Percentiles rank a stretch among this genome's conserved stretches.
These are phyloP conservation scores for Linnemannia schmuckeri DNA, from an alignment of 192 early-diverging fungal genomes.

Conservation along the genomic window DNA sequence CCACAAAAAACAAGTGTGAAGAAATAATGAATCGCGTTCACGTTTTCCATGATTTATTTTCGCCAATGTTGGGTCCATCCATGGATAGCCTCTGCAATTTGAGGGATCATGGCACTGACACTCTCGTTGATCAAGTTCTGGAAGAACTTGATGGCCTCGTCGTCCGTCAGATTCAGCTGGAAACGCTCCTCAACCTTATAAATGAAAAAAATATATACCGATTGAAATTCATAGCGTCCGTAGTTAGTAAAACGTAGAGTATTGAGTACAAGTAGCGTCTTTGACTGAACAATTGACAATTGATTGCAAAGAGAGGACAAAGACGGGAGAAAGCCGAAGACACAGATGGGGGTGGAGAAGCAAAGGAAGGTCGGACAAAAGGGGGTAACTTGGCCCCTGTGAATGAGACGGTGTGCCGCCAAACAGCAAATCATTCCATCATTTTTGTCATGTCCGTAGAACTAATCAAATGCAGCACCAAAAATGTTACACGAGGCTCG, in stretches of 20 bases:
- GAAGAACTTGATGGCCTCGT: slow-evolving; percentile 96
- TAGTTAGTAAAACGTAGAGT: background rate
- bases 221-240: background rate
- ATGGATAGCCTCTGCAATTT: slow-evolving; percentile 98
- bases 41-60: slow-evolving; percentile 40
- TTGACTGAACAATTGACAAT: background rate
- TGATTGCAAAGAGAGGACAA: background rate
- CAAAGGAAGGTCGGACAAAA: background rate
- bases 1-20: background rate
- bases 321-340: background rate
- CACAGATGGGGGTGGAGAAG: no score
- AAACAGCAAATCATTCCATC: background rate
- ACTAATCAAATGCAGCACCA: no score
- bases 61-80: slow-evolving; percentile 92
- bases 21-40: background rate
- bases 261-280: background rate
- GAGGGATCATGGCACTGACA: slow-evolving; percentile 95
- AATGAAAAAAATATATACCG: background rate
- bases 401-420: background rate
- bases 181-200: slow-evolving; percentile 95
- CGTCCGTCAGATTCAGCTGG: slow-evolving; percentile 89
- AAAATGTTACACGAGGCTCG: background rate
- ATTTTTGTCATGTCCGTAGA: background rate
- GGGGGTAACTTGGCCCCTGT: background rate
- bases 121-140: slow-evolving; percentile 93